These are phyloP conservation scores for Magnusiomyces sp. DNA, from an alignment of 1,139 yeast genomes.

Conservation along the genomic window DNA sequence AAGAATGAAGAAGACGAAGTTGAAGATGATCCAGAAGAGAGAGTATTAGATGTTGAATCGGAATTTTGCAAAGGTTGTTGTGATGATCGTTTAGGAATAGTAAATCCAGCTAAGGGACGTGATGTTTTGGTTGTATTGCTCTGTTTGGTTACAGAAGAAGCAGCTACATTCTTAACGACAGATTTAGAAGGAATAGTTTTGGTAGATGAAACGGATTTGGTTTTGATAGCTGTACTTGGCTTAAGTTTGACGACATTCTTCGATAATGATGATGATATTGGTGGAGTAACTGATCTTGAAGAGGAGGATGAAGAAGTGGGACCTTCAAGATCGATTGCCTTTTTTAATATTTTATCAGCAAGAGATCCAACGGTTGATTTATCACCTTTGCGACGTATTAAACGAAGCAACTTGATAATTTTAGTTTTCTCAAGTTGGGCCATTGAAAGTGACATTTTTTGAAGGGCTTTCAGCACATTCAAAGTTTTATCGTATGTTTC, in stretches of 20 bases:
- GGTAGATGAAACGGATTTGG: background rate
- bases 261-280: slow-evolving; percentile 18
- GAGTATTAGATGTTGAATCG: too few species aligned
- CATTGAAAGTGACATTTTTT: slow-evolving; percentile 19
- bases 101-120: background rate
- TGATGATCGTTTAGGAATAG: too few species aligned
- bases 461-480: slow-evolving; percentile 18
- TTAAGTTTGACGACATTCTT: slow-evolving; percentile 13
- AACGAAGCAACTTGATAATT: slow-evolving; percentile 18
- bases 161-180: background rate
- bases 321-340: slow-evolving; percentile 1
- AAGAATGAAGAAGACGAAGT: background rate
- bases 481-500: slow-evolving; percentile 17
- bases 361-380: slow-evolving; percentile 8
- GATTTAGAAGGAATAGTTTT: background rate
- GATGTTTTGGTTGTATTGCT: background rate
- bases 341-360: slow-evolving; percentile 6
- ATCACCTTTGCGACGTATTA: slow-evolving; percentile 18
- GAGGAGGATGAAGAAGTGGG: background rate
- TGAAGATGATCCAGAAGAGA: background rate
- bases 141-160: slow-evolving; percentile 8
- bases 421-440: slow-evolving; percentile 21
- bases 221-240: background rate
- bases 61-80: too few species aligned
- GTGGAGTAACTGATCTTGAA: background rate